Evolutionary conservation across 1,284 basidiomycete species (phyloP).

Genomic region (Cutaneotrichosporon arboriforme): DNA sequence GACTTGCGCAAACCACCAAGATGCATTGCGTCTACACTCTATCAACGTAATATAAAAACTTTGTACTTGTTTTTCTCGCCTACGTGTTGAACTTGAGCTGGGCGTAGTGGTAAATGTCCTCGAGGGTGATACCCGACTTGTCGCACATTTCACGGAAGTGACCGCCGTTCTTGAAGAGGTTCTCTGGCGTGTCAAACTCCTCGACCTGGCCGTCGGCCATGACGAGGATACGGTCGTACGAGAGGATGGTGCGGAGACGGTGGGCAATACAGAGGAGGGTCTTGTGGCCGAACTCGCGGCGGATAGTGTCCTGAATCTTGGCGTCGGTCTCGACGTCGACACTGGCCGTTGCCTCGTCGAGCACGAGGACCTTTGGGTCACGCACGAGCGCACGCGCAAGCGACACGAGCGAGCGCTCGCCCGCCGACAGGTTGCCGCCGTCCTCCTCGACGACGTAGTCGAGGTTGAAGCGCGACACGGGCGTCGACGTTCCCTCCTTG

Average conservation of each 20-base stretch:
- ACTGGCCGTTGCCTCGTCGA: slow-evolving; percentile 55
- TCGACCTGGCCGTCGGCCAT: slow-evolving; percentile 64
- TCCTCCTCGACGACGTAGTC: slow-evolving; percentile 79
- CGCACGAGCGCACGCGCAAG: slow-evolving; percentile 63
- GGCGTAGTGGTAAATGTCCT: slow-evolving; percentile 53
- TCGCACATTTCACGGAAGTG: slow-evolving; percentile 71
- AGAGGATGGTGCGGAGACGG: slow-evolving; percentile 70
- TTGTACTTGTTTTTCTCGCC: background rate
- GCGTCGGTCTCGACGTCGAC: slow-evolving; percentile 64
- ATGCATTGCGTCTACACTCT: background rate
- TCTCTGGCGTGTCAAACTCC: slow-evolving; percentile 72
- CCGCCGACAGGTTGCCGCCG: slow-evolving; percentile 68
- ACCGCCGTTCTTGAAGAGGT: slow-evolving; percentile 64
- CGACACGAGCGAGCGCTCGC: slow-evolving; percentile 62
- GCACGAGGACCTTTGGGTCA: slow-evolving; percentile 54
- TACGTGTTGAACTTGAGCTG: slow-evolving; percentile 1
- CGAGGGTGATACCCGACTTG: slow-evolving; percentile 62
- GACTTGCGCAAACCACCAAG: too few species aligned
- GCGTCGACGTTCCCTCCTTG: slow-evolving; percentile 23
- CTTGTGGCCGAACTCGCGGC: slow-evolving; percentile 59
- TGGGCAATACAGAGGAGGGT: slow-evolving; percentile 64
- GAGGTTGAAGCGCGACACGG: slow-evolving; percentile 60
- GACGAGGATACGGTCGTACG: slow-evolving; percentile 67
- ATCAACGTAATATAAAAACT: background rate
- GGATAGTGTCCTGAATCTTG: slow-evolving; percentile 66